Evolutionary conservation across 129 eudicot genomes (phyloP).

Genomic region (Saussurea involucrata): DNA sequence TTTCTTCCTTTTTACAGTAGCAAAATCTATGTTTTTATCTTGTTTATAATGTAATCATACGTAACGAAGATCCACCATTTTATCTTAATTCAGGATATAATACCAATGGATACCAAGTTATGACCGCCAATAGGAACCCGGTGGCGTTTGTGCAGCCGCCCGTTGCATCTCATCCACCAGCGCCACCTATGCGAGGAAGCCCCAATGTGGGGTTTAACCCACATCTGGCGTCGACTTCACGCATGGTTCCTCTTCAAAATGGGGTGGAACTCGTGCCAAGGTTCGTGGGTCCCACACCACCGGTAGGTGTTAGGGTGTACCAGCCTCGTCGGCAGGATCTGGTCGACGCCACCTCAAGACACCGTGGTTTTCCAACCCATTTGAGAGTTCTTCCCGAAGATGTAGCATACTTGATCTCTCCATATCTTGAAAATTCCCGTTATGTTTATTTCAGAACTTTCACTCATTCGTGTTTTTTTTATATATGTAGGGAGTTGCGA

Average conservation of each 20-base stretch:
- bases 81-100: slow-evolving; percentile 35
- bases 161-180: slow-evolving; percentile 34
- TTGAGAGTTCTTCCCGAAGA: slow-evolving; percentile 79
- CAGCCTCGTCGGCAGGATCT: slow-evolving; percentile 59
- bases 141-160: slow-evolving; percentile 45
- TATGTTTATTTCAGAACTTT: not conserved
- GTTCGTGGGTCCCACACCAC: slow-evolving; percentile 50
- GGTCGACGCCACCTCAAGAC: slow-evolving; percentile 53
- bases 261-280: slow-evolving; percentile 47
- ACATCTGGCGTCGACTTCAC: slow-evolving; percentile 38
- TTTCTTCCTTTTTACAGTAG: not conserved
- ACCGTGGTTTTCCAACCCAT: slow-evolving; percentile 50
- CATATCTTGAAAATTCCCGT: not conserved
- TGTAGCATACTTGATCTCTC: slow-evolving; percentile 37
- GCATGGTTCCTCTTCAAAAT: slow-evolving; percentile 34
- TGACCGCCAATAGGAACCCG: slow-evolving; percentile 35
- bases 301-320: slow-evolving; percentile 50
- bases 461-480: not conserved
- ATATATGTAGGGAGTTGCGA: slow-evolving; percentile 54
- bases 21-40: not conserved
- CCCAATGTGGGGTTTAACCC: slow-evolving; percentile 42
- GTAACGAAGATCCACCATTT: not conserved
- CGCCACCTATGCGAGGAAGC: slow-evolving; percentile 50
- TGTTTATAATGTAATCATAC: not conserved
- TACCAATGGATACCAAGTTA: slow-evolving; percentile 51